A percentile compares a stretch with the other conserved stretches of the same genome.
Conservation (phyloP, 2,329 filamentous ascomycete species). For the Hymenoscyphus salicellus region DNA sequence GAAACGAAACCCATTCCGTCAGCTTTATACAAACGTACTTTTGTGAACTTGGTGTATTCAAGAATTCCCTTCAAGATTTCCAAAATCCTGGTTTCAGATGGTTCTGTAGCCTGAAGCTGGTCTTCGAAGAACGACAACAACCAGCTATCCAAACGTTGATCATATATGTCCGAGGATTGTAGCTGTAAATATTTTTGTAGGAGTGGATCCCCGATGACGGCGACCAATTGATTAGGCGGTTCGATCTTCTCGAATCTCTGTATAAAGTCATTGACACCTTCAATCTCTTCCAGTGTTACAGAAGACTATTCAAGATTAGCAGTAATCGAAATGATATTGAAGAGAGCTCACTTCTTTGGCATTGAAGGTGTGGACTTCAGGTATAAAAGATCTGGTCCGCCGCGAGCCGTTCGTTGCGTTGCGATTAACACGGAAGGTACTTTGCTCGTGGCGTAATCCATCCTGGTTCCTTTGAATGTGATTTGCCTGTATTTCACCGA, state of each 20-base stretch:
- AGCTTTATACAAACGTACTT: constrained; percentile 41
- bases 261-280: constrained; percentile 66
- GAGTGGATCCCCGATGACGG: constrained; percentile 70
- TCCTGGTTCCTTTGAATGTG: constrained; percentile 50
- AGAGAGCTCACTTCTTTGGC: constrained; percentile 57
- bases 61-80: constrained; percentile 55
- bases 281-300: constrained; percentile 73
- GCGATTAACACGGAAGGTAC: constrained; percentile 63
- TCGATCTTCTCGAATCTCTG: constrained; percentile 74
- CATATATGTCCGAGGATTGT: constrained; percentile 52
- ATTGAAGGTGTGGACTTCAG: constrained; percentile 70
- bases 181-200: constrained; percentile 75
- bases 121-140: constrained; percentile 55
- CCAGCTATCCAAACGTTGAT: constrained; percentile 58
- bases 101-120: constrained; percentile 49
- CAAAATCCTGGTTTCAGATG: constrained; percentile 47
- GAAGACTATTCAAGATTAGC: constrained; percentile 46
- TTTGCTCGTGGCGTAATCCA: constrained; percentile 40
- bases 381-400: constrained; percentile 54
- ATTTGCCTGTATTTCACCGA: constrained; percentile 63
- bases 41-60: constrained; percentile 55
- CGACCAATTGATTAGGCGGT: constrained; percentile 76
- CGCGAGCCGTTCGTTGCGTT: constrained; percentile 46
- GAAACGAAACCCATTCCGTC: constrained; percentile 16
- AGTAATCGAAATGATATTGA: not conserved